Evolutionary conservation across 129 eudicot genomes (phyloP), one percentile per base, ranked within the genome.

Genomic region (Artemisia annua): DNA sequence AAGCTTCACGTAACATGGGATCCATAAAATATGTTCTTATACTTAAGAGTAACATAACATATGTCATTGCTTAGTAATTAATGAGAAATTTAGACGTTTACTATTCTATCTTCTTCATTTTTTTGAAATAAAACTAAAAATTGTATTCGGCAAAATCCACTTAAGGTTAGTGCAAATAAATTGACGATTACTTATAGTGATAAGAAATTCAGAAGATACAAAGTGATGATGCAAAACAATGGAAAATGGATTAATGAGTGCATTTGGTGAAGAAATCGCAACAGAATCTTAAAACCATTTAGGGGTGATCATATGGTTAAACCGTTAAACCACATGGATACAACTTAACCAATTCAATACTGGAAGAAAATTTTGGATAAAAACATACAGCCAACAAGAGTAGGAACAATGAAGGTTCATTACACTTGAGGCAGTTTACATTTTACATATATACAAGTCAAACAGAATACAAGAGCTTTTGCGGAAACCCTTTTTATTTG

Each of bases 401-500:
- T 28, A 46, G 18, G 60, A 19, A 15, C 52, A 70, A 70, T 11
- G 49, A 69, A n/a, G 2, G 53, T 69, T 39, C 66, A 69, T 63
- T 43, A 46, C 59, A 72, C 22, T 24, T 62, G 43, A 55, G 9
- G 72, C 11, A 20, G 39, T 14, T 75, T 11, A 72, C 57, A 69
- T 30, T 50, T 73, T 11, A 69, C 52, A 59, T 48, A 76, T 51
- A 69, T 69, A 48, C 54, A 59, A 50, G 39, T 17, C 48, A 22
- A 59, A 64, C 26, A 18, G 19, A 52, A 24, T 63, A 62, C 54
- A 77, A 60, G 32, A 69, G 75, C 76, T 70, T 77, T 61, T 61
- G 58, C 65, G 61, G 30, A 51, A 35, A 63, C 72, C 72, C 77
- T 44, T 70, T 70, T 78, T 78, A 70, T 53, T 78, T 18, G 52